Conservation (phyloP, 371 early-diverging fungal species). For the Umbelopsis sp. region DNA sequence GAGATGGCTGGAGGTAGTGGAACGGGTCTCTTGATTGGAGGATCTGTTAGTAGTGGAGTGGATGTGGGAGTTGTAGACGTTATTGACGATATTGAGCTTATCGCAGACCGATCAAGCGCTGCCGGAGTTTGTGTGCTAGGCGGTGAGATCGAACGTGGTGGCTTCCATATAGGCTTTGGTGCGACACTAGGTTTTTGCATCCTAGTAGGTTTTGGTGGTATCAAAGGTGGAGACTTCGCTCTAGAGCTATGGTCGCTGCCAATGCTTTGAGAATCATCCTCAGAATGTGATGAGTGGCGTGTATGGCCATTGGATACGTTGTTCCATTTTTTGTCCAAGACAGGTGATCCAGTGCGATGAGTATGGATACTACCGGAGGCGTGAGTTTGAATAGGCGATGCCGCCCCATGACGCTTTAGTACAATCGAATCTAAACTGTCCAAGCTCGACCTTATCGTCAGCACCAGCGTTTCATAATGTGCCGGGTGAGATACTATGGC, state of each 20-base stretch:
- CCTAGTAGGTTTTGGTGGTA: conserved; percentile 45
- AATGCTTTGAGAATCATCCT: conserved; percentile 9
- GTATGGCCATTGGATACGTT: background rate
- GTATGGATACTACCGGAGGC: background rate
- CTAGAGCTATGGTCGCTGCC: background rate
- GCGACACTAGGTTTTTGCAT: conserved; percentile 44
- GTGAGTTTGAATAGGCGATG: background rate
- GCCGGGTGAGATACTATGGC: conserved; percentile 10
- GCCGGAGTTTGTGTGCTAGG: background rate
- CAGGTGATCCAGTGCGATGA: conserved; percentile 2
- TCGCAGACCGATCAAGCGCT: background rate
- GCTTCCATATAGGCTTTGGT: conserved; percentile 38
- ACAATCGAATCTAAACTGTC: conserved; percentile 14
- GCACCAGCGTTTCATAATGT: conserved; percentile 8
- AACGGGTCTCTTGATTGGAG: conserved; percentile 3
- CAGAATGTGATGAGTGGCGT: background rate
- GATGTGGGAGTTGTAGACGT: background rate
- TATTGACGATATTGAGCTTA: background rate
- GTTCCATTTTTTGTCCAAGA: conserved; percentile 5
- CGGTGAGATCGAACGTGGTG: conserved; percentile 14
- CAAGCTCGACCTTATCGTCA: background rate
- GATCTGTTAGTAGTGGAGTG: background rate
- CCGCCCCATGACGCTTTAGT: background rate
- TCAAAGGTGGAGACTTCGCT: conserved; percentile 31
- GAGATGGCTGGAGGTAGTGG: conserved; percentile 18